Evolutionary conservation across 306 rosid species (phyloP).

Genomic region (Quercus engelmannii): DNA sequence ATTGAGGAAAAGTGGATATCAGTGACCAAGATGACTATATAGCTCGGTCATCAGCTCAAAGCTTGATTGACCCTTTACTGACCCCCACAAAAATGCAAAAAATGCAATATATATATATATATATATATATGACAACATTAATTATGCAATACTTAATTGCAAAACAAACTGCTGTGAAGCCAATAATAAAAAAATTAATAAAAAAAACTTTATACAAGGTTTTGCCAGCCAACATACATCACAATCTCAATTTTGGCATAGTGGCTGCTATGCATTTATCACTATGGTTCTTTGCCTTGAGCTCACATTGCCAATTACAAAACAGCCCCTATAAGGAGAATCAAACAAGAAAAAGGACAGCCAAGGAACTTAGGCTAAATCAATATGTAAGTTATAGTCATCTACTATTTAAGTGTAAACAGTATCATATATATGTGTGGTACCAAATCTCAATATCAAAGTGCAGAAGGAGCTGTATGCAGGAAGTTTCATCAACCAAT

Average conservation of each 20-base stretch:
- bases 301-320: neutral
- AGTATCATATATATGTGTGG: slow-evolving; percentile 30
- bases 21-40: no score
- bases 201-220: neutral
- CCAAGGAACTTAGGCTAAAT: slow-evolving; percentile 24
- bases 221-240: slow-evolving; percentile 1
- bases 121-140: neutral
- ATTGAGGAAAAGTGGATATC: no score
- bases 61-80: no score
- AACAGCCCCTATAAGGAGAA: neutral
- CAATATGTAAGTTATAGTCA: slow-evolving; percentile 21
- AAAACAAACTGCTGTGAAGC: neutral
- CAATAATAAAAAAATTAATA: neutral
- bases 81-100: no score
- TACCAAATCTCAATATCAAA: slow-evolving; percentile 41
- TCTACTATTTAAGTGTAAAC: slow-evolving; percentile 36
- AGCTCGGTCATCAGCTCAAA: no score
- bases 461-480: slow-evolving; percentile 46
- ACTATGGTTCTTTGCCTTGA: slow-evolving; percentile 4
- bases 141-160: neutral
- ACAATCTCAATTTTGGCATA: neutral
- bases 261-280: neutral
- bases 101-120: no score
- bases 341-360: slow-evolving; percentile 17
- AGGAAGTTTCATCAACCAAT: slow-evolving; percentile 32